Percentiles rank a stretch among this genome's conserved stretches.
These are phyloP conservation scores for Solanum corneliomulleri DNA, from an alignment of 257 asterid genomes.

Conservation along the genomic window DNA sequence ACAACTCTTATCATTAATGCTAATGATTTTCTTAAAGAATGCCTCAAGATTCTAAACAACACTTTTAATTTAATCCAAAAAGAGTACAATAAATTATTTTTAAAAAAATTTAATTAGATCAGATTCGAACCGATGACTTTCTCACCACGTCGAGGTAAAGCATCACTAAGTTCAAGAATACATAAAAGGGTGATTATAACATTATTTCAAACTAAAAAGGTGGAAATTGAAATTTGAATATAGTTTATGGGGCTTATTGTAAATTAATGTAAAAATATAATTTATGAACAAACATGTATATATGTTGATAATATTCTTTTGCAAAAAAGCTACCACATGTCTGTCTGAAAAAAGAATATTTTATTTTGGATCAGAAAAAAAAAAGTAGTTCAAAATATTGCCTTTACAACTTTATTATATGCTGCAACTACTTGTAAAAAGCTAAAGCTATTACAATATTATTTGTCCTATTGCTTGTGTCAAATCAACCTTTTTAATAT, in stretches of 20 bases:
- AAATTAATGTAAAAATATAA: not conserved
- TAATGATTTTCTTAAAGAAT: not conserved
- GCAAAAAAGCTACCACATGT: not conserved
- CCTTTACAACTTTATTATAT: conserved; percentile 47
- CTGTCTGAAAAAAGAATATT: not conserved
- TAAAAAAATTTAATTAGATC: not conserved
- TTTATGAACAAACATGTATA: not conserved
- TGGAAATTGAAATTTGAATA: not conserved
- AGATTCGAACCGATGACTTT: not conserved
- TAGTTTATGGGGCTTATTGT: not conserved
- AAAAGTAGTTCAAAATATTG: not conserved
- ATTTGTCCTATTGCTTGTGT: not conserved
- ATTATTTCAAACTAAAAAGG: not conserved
- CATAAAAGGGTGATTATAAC: not conserved
- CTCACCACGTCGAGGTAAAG: not conserved
- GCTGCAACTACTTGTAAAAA: not conserved
- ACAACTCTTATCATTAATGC: not conserved
- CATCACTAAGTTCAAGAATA: not conserved
- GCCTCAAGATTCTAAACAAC: not conserved
- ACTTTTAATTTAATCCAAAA: too few relatives aligned
- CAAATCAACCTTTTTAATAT: conserved; percentile 33
- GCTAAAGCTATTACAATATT: not conserved
- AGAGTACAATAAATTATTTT: not conserved
- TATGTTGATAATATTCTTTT: not conserved
- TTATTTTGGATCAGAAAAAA: not conserved